A percentile compares a stretch with the other conserved stretches of the same genome.
Conservation (phyloP, 257 asterid species). For the Forsythia viridissima region DNA sequence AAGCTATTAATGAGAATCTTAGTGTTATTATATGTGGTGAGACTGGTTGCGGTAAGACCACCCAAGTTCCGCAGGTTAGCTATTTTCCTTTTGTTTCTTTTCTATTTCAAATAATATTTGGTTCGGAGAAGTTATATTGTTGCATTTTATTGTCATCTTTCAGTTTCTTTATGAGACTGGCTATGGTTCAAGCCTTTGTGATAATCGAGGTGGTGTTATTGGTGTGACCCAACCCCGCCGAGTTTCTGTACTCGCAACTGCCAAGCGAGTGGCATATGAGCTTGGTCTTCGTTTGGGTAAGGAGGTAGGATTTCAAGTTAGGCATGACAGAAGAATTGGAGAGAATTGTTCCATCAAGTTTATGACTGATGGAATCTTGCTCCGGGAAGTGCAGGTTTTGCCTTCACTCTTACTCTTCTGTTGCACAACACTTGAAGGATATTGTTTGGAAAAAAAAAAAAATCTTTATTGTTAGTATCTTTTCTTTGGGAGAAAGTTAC, state of each 20-base stretch:
- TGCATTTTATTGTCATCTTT: constrained; percentile 12
- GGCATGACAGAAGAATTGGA: constrained; percentile 90
- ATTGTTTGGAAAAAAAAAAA: too few relatives aligned
- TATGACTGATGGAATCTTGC: constrained; percentile 97
- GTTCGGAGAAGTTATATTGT: neutral
- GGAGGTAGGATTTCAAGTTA: constrained; percentile 94
- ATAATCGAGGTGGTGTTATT: constrained; percentile 62
- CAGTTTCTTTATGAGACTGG: constrained; percentile 97
- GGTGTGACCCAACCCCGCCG: constrained; percentile 99
- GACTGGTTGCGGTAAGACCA: constrained; percentile 97
- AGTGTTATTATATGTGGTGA: constrained; percentile 92
- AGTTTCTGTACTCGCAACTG: constrained; percentile 94
- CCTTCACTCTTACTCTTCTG: constrained; percentile 23
- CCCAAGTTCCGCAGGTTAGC: constrained; percentile 98
- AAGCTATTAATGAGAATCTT: constrained; percentile 66
- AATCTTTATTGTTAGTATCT: too few relatives aligned
- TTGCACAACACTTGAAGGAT: neutral
- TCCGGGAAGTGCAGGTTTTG: constrained; percentile 91
- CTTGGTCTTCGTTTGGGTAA: constrained; percentile 80
- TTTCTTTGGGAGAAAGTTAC: too few relatives aligned
- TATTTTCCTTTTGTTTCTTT: neutral
- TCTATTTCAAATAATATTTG: neutral
- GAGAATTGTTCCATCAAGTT: constrained; percentile 82
- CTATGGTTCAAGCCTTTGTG: constrained; percentile 53
- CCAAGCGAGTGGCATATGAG: constrained; percentile 92